These are phyloP conservation scores for Metarhizium brunneum DNA, from an alignment of 2,329 filamentous ascomycete genomes.

Conservation along the genomic window DNA sequence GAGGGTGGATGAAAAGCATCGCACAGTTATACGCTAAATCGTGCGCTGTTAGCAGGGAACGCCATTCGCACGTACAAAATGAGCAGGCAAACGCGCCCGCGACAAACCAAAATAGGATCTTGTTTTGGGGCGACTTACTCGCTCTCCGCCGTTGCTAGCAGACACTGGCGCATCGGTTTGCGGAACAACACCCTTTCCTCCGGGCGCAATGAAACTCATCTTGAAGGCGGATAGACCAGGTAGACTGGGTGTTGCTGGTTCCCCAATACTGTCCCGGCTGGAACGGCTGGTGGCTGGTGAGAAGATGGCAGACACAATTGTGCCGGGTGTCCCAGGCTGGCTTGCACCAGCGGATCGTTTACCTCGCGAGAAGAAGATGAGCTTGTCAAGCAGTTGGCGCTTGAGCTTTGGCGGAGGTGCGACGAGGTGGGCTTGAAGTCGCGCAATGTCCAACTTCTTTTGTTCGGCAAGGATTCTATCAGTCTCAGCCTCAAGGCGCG, in stretches of 20 bases:
- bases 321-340: conserved; percentile 23
- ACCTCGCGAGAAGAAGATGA: conserved; percentile 34
- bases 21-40: conserved; percentile 56
- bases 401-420: conserved; percentile 21
- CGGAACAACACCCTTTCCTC: conserved; percentile 36
- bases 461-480: conserved; percentile 40
- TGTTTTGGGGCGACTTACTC: conserved; percentile 40
- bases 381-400: conserved; percentile 36
- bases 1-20: conserved; percentile 60
- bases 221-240: conserved; percentile 12
- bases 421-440: conserved; percentile 33
- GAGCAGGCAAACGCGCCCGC: not conserved
- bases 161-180: conserved; percentile 68
- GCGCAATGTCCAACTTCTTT: conserved; percentile 37
- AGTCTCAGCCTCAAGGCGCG: conserved; percentile 36
- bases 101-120: not conserved
- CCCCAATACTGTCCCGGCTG: conserved; percentile 23
- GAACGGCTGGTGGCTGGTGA: conserved; percentile 25
- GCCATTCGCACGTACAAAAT: not conserved
- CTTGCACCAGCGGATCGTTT: conserved; percentile 28
- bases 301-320: conserved; percentile 24
- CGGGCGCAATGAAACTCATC: conserved; percentile 33
- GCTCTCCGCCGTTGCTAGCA: conserved; percentile 69
- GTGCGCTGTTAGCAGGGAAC: not conserved
- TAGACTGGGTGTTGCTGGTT: conserved; percentile 15